Conservation (phyloP, 352 stramenopile species). For the Thalassiosira livingstoniorum region DNA sequence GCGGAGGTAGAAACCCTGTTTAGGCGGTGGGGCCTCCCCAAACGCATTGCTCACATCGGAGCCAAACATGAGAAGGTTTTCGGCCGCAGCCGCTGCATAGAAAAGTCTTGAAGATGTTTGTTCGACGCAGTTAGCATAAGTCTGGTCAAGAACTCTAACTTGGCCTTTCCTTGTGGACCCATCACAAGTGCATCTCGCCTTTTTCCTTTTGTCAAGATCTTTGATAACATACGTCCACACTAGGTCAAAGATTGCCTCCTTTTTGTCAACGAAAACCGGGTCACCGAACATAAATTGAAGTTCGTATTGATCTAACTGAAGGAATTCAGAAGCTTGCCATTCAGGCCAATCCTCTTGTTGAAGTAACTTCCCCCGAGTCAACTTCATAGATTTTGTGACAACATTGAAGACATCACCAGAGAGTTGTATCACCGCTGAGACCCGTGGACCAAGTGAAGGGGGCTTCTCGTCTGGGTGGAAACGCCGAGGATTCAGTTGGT, state of each 20-base stretch:
- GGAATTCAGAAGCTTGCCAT: neutral
- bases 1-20: slow-evolving; percentile 35
- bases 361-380: neutral
- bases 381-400: neutral
- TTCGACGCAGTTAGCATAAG: slow-evolving; percentile 43
- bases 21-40: slow-evolving; percentile 32
- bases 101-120: too few species aligned
- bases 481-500: too few species aligned
- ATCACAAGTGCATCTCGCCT: slow-evolving; percentile 16
- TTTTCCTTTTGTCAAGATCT: slow-evolving; percentile 6
- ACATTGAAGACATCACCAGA: neutral
- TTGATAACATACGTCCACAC: slow-evolving; percentile 13
- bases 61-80: slow-evolving; percentile 18
- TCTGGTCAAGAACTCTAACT: slow-evolving; percentile 13
- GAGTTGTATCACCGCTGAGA: too few species aligned
- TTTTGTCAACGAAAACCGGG: neutral
- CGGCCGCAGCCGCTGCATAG: too few species aligned
- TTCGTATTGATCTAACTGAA: slow-evolving; percentile 36
- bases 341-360: neutral
- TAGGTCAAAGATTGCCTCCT: neutral
- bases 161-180: too few species aligned
- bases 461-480: too few species aligned
- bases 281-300: slow-evolving; percentile 37
- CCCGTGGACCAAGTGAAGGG: too few species aligned
- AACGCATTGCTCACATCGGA: slow-evolving; percentile 48